These are phyloP conservation scores for Castanea mollissima DNA, from an alignment of 306 rosid genomes.

Conservation along the genomic window DNA sequence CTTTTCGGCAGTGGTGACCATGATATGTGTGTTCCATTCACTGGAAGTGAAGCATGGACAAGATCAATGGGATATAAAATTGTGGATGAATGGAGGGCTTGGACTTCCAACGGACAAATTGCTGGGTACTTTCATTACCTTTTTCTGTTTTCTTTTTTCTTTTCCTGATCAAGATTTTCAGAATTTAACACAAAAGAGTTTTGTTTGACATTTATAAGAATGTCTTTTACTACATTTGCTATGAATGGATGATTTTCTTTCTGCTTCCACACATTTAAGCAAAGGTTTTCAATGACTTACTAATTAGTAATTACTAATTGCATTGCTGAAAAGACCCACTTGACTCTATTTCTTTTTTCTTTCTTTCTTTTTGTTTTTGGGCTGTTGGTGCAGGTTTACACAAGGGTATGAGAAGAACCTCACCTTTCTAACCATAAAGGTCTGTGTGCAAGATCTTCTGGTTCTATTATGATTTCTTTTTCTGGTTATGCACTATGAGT, in stretches of 20 bases:
- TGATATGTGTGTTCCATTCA: conserved; percentile 92
- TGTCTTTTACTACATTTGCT: too few species aligned
- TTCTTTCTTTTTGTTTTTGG: not conserved
- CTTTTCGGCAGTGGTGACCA: conserved; percentile 75
- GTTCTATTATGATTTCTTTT: not conserved
- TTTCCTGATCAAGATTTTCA: not conserved
- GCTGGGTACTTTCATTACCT: conserved; percentile 56
- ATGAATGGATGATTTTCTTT: not conserved
- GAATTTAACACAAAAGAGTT: not conserved
- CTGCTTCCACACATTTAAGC: not conserved
- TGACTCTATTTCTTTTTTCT: not conserved
- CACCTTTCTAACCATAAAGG: conserved; percentile 80
- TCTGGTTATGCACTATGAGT: not conserved
- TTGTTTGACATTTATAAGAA: not conserved
- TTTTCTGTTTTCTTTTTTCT: conserved; percentile 1
- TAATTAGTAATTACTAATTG: too few species aligned
- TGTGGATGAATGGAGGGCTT: conserved; percentile 85
- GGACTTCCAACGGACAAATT: conserved; percentile 73
- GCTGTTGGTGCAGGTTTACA: conserved; percentile 51
- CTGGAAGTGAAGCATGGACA: conserved; percentile 87
- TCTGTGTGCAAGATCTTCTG: conserved; percentile 17
- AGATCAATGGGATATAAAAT: conserved; percentile 73
- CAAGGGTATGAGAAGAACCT: conserved; percentile 75
- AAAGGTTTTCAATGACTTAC: too few species aligned
- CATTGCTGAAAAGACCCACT: not conserved